Base-by-base conservation (phyloP, 345 rosid species). In the Erucastrum elatum region DNA sequence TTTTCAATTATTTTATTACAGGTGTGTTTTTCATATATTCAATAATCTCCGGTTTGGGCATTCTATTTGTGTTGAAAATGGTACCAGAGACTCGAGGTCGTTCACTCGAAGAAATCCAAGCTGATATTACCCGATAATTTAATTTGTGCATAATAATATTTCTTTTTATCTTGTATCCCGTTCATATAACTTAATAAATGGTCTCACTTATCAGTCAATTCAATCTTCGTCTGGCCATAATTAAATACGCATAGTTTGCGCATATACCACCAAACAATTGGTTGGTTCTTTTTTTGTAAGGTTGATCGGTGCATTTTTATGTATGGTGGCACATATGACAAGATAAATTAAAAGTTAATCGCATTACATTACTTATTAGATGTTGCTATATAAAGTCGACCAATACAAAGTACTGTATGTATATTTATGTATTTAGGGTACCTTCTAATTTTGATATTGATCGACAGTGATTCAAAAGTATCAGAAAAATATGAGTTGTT, bases 31-130 rank as follows among this genome's bases (percentile, higher is more conserved):
- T 93, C 62, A 82, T 89, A 56, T 89, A 90, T 75, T 67, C 92
- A 2, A 26, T 79, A 46, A 67, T 93, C 17, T 89, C 92, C 33
- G 89, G 91, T 27, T 16, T 85, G 12, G 90, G 93, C 0, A 86
- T 89, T 66, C 41, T 87, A 65, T 93, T 93, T 5, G 92, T 90
- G n/a, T 85, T 80, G 4, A 88, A 87, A 79, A 82, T 90, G 71
- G 92, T 90, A 27, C 97, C 97, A 1, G 94, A 93, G 78, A 91
- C 94, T 49, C 88, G 88, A 79, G 94, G 97, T 30, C 81, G 91
- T 61, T 88, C 93, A 0, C 83, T 91, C n/a, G 97, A 91, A 79
- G 88, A 91, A 72, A 88, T 93, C 71, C 98, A 91, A 85, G 89
- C 87, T 1, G 82, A 85, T 21, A 74, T 80, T 68, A 74, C 82